A percentile compares a stretch with the other conserved stretches of the same genome.
Conservation (phyloP, 768 basidiomycete genomes). For the Rhizopogon vulgaris region DNA sequence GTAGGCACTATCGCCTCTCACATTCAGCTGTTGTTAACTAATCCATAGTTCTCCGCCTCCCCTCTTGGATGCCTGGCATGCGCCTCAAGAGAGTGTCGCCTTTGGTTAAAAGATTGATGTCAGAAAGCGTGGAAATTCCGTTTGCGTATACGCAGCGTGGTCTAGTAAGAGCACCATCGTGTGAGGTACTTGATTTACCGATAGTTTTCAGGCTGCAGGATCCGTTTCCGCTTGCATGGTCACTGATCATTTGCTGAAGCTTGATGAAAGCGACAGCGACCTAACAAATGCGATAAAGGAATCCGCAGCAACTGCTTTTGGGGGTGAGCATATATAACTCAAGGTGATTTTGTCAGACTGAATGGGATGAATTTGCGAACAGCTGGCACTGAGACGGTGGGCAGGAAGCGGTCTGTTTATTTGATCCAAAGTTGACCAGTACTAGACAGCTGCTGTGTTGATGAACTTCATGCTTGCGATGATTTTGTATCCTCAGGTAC, state of each 20-base stretch:
- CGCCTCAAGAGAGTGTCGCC: constrained; percentile 7
- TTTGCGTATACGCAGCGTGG: constrained; percentile 14
- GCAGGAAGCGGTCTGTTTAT: not conserved
- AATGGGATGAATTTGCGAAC: not conserved
- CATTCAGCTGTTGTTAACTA: not conserved
- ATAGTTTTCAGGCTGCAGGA: constrained; percentile 1
- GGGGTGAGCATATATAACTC: not conserved
- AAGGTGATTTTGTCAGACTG: not conserved
- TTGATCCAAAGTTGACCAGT: not conserved
- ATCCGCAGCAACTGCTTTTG: not conserved
- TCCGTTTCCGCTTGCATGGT: constrained; percentile 6
- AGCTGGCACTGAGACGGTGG: constrained; percentile 2
- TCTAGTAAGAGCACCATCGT: not conserved
- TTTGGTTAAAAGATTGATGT: constrained; percentile 10
- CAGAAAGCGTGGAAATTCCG: constrained; percentile 12
- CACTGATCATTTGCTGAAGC: not conserved
- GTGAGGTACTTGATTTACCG: not conserved
- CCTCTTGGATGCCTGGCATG: constrained; percentile 8
- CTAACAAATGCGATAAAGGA: not conserved
- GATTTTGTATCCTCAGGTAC: constrained; percentile 6
- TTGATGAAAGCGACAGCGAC: not conserved
- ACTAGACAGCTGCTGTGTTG: not conserved
- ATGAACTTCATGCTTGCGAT: constrained; percentile 10
- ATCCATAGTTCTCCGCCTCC: constrained; percentile 4
- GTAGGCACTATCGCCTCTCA: not conserved